Conservation (phyloP, 1,284 basidiomycete genomes). For the Naganishia cerealis region DNA sequence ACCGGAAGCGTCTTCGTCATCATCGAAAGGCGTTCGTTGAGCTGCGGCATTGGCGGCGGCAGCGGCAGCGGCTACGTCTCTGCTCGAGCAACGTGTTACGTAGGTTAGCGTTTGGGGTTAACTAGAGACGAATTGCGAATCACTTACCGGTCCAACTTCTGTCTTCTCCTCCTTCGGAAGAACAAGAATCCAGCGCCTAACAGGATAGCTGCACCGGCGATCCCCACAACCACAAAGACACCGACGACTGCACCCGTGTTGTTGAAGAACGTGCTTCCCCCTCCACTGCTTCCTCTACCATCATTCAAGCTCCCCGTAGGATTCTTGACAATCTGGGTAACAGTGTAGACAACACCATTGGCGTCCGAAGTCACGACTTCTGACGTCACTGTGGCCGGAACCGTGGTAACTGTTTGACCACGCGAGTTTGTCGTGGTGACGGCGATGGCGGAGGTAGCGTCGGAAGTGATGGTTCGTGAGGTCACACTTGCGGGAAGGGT, state of each 20-base stretch:
- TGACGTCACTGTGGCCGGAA: conserved; percentile 47
- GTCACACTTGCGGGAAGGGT: conserved; percentile 15
- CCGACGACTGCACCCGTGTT: conserved; percentile 55
- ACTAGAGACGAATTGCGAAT: not conserved
- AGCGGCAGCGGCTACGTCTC: conserved; percentile 54
- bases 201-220: conserved; percentile 52
- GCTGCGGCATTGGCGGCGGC: conserved; percentile 51
- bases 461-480: conserved; percentile 31
- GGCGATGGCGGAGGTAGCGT: conserved; percentile 42
- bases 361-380: conserved; percentile 44
- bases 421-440: conserved; percentile 46
- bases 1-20: conserved; percentile 46
- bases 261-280: conserved; percentile 50
- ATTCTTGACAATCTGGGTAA: conserved; percentile 51
- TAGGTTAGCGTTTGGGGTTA: not conserved
- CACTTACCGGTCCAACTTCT: conserved; percentile 48
- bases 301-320: conserved; percentile 49
- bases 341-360: conserved; percentile 49
- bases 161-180: conserved; percentile 50
- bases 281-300: conserved; percentile 39
- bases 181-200: conserved; percentile 51
- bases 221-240: conserved; percentile 55
- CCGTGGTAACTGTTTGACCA: conserved; percentile 43
- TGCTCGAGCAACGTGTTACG: not conserved
- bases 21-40: conserved; percentile 53